phyloP scores from a whole-genome alignment of 768 basidiomycete genomes.

The Clitopilus hobsonii region DNA sequence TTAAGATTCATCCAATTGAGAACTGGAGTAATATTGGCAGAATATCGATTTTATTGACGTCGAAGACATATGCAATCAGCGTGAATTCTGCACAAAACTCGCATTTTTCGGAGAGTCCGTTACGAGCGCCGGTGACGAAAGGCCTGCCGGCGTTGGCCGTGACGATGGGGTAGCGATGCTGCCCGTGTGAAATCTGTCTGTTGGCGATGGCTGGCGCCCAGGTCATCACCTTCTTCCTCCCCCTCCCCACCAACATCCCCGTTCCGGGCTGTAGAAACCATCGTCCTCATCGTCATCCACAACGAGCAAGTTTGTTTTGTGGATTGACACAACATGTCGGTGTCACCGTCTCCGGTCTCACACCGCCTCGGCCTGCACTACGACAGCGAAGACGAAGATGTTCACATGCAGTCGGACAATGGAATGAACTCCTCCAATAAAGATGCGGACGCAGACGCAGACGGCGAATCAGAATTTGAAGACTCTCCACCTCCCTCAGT shows the following conservation, averaged over 20 bases:
- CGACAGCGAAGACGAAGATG: constrained; percentile 56
- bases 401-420: constrained; percentile 67
- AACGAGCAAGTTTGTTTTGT: neutral
- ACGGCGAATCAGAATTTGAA: constrained; percentile 59
- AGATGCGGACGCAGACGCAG: constrained; percentile 57
- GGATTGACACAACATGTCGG: constrained; percentile 6
- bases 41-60: constrained; percentile 1
- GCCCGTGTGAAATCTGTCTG: constrained; percentile 52
- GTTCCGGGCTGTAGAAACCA: constrained; percentile 17
- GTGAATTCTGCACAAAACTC: constrained; percentile 12
- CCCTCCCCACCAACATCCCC: constrained; percentile 29
- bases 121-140: constrained; percentile 55
- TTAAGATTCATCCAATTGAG: neutral
- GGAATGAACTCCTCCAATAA: constrained; percentile 36
- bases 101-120: constrained; percentile 40
- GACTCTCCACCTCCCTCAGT: constrained; percentile 34
- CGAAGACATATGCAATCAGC: neutral
- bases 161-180: constrained; percentile 53
- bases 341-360: constrained; percentile 26
- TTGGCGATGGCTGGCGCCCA: constrained; percentile 52
- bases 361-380: constrained; percentile 48
- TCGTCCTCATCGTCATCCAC: constrained; percentile 1
- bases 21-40: neutral
- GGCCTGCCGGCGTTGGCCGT: constrained; percentile 56
- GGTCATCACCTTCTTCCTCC: constrained; percentile 33